Evolutionary conservation across 805 yeast species (phyloP).

Genomic region (Sungouiozyma ichnusensis): DNA sequence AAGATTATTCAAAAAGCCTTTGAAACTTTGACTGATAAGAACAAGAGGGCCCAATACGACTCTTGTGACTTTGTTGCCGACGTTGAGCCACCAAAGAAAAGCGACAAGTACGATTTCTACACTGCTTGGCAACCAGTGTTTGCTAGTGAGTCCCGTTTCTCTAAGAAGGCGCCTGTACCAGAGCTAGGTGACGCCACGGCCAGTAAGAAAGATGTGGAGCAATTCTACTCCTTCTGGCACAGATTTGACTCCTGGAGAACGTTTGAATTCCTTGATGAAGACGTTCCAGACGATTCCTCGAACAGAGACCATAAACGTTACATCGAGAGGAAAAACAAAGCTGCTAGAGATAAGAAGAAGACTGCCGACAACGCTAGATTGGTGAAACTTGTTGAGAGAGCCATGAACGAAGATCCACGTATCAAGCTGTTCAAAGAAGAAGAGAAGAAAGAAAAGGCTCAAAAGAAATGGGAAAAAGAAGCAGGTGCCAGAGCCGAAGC

Average conservation of each 20-base stretch:
- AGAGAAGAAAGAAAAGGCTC: constrained; percentile 90
- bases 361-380: constrained; percentile 92
- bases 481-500: constrained; percentile 97
- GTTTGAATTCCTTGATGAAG: constrained; percentile 96
- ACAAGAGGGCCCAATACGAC: constrained; percentile 86
- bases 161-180: constrained; percentile 86
- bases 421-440: constrained; percentile 85
- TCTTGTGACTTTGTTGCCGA: constrained; percentile 88
- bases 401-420: constrained; percentile 87
- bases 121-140: constrained; percentile 91
- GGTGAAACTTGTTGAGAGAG: constrained; percentile 78
- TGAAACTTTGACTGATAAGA: constrained; percentile 78
- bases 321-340: constrained; percentile 93
- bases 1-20: constrained; percentile 95
- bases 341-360: constrained; percentile 94
- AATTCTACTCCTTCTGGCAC: constrained; percentile 85
- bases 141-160: constrained; percentile 82
- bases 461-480: constrained; percentile 94
- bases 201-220: constrained; percentile 71
- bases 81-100: constrained; percentile 71
- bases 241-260: constrained; percentile 97
- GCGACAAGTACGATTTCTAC: constrained; percentile 67
- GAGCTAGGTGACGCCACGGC: constrained; percentile 57
- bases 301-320: constrained; percentile 99
- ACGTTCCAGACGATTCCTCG: constrained; percentile 97